Conservation (phyloP, 164 flowering plant genomes). For the Aristolochia californica region DNA sequence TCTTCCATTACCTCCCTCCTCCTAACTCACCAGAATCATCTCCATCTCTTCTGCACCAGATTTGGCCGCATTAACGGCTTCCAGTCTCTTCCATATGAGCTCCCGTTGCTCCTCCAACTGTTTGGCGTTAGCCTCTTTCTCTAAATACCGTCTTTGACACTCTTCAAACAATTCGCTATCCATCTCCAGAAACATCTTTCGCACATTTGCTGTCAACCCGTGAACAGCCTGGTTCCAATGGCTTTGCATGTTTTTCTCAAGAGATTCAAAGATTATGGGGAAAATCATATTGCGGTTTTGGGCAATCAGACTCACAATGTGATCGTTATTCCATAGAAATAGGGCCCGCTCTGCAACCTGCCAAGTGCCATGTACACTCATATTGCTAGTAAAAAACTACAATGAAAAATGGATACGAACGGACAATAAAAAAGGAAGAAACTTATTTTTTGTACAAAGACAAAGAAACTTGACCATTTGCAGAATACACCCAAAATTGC, state of each 20-base stretch:
- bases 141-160: constrained; percentile 42
- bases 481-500: no score
- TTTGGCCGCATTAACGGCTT: constrained; percentile 41
- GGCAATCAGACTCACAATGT: constrained; percentile 67
- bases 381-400: no score
- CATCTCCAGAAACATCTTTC: constrained; percentile 74
- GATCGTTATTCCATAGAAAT: constrained; percentile 81
- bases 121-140: constrained; percentile 39
- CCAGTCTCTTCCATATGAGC: constrained; percentile 58
- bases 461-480: no score
- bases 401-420: no score
- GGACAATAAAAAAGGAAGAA: no score
- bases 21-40: no score
- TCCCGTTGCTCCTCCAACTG: constrained; percentile 47
- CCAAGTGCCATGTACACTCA: constrained; percentile 11
- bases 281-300: constrained; percentile 50
- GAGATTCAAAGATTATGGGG: constrained; percentile 57
- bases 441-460: no score
- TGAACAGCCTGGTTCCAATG: constrained; percentile 85
- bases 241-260: constrained; percentile 51
- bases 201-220: constrained; percentile 55
- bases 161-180: constrained; percentile 58
- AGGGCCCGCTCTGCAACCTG: constrained; percentile 87
- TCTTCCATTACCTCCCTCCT: constrained; percentile 20
- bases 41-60: constrained; percentile 36